These are phyloP conservation scores for Mortierella sp. DNA, from an alignment of 371 early-diverging fungal genomes.

Conservation along the genomic window DNA sequence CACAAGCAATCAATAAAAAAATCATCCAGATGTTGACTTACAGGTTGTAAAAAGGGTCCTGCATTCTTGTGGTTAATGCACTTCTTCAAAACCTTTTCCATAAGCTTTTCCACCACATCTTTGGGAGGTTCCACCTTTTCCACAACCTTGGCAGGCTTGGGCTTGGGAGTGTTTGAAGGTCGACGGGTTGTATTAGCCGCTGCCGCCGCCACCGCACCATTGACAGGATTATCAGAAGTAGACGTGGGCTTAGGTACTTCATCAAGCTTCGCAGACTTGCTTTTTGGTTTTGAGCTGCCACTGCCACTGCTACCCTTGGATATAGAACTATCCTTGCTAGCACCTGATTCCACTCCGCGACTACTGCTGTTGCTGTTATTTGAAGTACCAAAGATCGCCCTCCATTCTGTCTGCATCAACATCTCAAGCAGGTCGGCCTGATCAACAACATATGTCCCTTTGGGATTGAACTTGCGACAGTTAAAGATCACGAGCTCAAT, in stretches of 20 bases:
- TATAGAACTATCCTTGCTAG: background rate
- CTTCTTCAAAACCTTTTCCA: conserved; percentile 59
- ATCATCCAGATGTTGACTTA: conserved; percentile 24
- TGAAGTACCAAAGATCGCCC: conserved; percentile 46
- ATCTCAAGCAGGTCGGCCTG: conserved; percentile 64
- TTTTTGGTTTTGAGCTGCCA: conserved; percentile 25
- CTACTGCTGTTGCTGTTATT: background rate
- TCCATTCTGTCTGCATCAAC: conserved; percentile 61
- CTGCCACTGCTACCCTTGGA: background rate
- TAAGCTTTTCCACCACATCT: conserved; percentile 35
- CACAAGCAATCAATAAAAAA: background rate
- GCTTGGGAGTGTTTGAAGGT: conserved; percentile 30
- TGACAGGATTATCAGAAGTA: background rate
- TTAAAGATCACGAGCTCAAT: conserved; percentile 69
- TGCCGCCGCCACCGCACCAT: background rate
- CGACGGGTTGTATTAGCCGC: conserved; percentile 12
- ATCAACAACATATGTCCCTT: conserved; percentile 63
- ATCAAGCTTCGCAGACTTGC: conserved; percentile 23
- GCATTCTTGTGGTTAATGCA: conserved; percentile 60
- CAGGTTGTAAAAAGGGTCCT: conserved; percentile 63
- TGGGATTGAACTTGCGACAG: conserved; percentile 67
- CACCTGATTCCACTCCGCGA: background rate
- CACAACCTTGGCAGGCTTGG: conserved; percentile 27
- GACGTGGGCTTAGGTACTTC: conserved; percentile 9
- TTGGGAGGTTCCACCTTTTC: conserved; percentile 37